A percentile compares a stretch with the other conserved stretches of the same genome.
These are phyloP conservation scores for Lasiodiplodia theobromae DNA, from an alignment of 2,329 filamentous ascomycete genomes.

Conservation along the genomic window DNA sequence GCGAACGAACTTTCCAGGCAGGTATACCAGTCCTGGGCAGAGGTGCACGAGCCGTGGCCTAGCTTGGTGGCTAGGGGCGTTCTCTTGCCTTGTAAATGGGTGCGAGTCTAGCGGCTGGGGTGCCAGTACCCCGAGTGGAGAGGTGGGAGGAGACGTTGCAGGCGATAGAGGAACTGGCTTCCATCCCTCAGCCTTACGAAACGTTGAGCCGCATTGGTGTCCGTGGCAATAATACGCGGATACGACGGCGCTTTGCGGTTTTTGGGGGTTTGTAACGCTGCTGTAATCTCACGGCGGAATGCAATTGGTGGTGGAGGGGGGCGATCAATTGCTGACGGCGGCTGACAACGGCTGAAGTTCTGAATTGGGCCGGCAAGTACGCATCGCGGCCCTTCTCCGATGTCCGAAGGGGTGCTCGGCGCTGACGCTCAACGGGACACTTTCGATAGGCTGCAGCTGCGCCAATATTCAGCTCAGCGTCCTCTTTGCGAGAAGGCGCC, in stretches of 20 bases:
- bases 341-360: slow-evolving; percentile 18
- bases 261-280: slow-evolving; percentile 1
- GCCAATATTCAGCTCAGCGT: slow-evolving; percentile 6
- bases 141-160: slow-evolving; percentile 22
- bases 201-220: slow-evolving; percentile 8
- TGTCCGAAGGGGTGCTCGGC: slow-evolving; percentile 3
- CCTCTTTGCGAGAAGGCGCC: neutral
- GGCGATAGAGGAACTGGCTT: slow-evolving; percentile 9
- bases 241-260: slow-evolving; percentile 7
- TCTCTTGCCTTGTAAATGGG: neutral
- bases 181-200: slow-evolving; percentile 23
- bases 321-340: slow-evolving; percentile 9
- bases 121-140: slow-evolving; percentile 8
- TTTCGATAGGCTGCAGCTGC: slow-evolving; percentile 12
- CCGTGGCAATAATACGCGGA: neutral
- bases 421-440: neutral
- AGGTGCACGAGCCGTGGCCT: neutral
- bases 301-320: neutral
- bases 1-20: neutral
- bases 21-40: neutral
- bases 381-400: slow-evolving; percentile 7
- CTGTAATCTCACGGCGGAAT: slow-evolving; percentile 1
- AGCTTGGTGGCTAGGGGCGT: neutral
- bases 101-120: slow-evolving; percentile 3
- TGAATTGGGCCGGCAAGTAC: neutral